Evolutionary conservation across 495 filamentous ascomycete genomes (phyloP), one percentile per base, ranked within the genome.

Genomic region (Saxophila tyrrhenica): DNA sequence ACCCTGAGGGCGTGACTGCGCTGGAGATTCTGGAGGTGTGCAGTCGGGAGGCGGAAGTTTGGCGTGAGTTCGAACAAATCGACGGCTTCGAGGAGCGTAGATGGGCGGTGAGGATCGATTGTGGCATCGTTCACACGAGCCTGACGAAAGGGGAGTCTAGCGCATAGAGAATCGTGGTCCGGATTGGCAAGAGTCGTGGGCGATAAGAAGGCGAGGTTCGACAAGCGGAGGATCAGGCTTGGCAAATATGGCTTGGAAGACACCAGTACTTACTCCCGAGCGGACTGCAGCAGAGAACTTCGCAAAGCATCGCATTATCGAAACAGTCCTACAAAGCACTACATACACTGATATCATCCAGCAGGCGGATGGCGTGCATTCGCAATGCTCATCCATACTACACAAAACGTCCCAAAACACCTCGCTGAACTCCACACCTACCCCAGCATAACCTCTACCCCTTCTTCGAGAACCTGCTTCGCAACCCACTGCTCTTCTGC

Each of bases 401-500:
- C 15, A 21, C 7, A 21, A 9, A 44, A 21, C 47, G 3, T 24
- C 11, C 16, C 47, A 25, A 32, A 25, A 25, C 47, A 32, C 47
- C 22, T 35, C 47, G 25, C 25, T 35, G 16, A 32, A 49, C 19
- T 11, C 8, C 17, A 49, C 47, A 29, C 9, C 11, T 32, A 2
- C 11, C 47, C 8, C 3, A 29, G 1, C 23, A 49, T 17, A 21
- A 17, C 51, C 49, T 61, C 51, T 54, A 51, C 20, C 44, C 55
- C 32, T 55, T 61, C 15, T 50, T 38, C 23, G n/a, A n/a, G n/a
- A n/a, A n/a, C n/a, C n/a, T n/a, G n/a, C 56, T 50, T 35, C 59
- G 63, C 47, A 65, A 35, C 19, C 61, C 48, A 42, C 53, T 60
- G n/a, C n/a, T 61, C 52, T 63, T 19, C 41, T 44, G 7, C 41